Conservation (phyloP, 176 grass and related monocot species). For the Thinopyrum elongatum region DNA sequence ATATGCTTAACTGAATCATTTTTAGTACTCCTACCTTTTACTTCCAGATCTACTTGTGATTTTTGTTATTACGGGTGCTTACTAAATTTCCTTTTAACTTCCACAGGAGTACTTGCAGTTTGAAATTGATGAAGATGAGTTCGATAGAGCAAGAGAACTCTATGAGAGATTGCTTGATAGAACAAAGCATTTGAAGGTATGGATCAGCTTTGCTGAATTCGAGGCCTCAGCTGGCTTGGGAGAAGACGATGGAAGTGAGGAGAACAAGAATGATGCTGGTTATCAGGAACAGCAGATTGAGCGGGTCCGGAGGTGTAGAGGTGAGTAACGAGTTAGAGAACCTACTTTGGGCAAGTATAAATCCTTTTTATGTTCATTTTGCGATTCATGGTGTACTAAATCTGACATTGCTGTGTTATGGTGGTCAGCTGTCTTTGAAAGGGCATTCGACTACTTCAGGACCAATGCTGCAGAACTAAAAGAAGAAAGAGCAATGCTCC, state of each 20-base stretch:
- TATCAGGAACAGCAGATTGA: slow-evolving; percentile 43
- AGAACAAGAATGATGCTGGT: slow-evolving; percentile 40
- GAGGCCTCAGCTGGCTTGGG: slow-evolving; percentile 67
- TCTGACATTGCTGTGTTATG: slow-evolving; percentile 17
- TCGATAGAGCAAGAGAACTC: slow-evolving; percentile 64
- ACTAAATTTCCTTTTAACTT: slow-evolving; percentile 5
- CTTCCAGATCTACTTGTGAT: neutral
- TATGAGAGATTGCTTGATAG: slow-evolving; percentile 87
- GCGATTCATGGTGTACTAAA: neutral
- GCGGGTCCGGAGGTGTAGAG: slow-evolving; percentile 47
- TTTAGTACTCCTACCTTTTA: neutral
- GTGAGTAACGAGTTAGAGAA: slow-evolving; percentile 36
- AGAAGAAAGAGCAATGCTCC: slow-evolving; percentile 95
- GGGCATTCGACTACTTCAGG: slow-evolving; percentile 83
- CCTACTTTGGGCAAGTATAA: neutral
- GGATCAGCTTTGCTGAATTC: slow-evolving; percentile 91
- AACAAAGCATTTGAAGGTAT: slow-evolving; percentile 90
- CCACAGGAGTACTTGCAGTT: slow-evolving; percentile 90
- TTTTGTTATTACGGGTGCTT: slow-evolving; percentile 3
- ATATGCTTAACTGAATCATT: neutral
- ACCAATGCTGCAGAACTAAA: slow-evolving; percentile 72
- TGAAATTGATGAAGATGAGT: slow-evolving; percentile 79
- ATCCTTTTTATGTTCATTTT: neutral
- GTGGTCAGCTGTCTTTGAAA: slow-evolving; percentile 70
- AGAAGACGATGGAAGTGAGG: slow-evolving; percentile 43